phyloP scores from a whole-genome alignment of 768 basidiomycete species.

The Sarcodon sp. region DNA sequence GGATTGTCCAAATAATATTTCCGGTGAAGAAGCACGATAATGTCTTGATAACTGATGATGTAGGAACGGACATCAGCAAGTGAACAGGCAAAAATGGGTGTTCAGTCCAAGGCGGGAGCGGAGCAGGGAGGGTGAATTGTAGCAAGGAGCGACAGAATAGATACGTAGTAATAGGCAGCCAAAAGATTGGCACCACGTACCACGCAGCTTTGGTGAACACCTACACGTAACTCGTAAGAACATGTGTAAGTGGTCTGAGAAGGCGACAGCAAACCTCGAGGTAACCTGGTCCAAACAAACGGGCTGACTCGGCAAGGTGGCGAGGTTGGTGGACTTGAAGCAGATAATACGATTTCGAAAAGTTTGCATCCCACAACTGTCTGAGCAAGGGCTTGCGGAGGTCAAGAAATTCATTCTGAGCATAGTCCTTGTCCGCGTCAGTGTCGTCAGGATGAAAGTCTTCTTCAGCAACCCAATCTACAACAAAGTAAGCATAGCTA shows the following conservation, averaged over 20 bases:
- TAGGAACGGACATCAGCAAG: conserved; percentile 32
- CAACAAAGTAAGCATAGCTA: conserved; percentile 4
- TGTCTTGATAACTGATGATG: conserved; percentile 35
- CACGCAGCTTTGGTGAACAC: conserved; percentile 78
- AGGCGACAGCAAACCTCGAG: conserved; percentile 49
- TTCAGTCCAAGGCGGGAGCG: conserved; percentile 49
- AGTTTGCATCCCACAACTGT: conserved; percentile 85
- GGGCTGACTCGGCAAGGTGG: conserved; percentile 71
- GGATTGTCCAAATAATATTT: conserved; percentile 84
- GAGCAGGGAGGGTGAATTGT: conserved; percentile 54
- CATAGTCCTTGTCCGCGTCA: conserved; percentile 66
- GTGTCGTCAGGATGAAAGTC: conserved; percentile 91
- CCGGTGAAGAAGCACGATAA: conserved; percentile 68
- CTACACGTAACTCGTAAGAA: conserved; percentile 19
- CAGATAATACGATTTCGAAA: conserved; percentile 91
- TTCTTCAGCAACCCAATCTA: conserved; percentile 84
- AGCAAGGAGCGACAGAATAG: conserved; percentile 71
- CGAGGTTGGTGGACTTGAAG: conserved; percentile 96
- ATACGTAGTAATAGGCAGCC: conserved; percentile 79
- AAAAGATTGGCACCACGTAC: conserved; percentile 88
- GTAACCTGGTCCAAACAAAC: conserved; percentile 70
- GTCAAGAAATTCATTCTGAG: conserved; percentile 87
- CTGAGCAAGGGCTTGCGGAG: conserved; percentile 69
- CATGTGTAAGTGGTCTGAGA: conserved; percentile 1
- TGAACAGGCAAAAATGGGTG: conserved; percentile 44